Conservation (phyloP, 2,329 filamentous ascomycete species). For the Hortaea werneckii region DNA sequence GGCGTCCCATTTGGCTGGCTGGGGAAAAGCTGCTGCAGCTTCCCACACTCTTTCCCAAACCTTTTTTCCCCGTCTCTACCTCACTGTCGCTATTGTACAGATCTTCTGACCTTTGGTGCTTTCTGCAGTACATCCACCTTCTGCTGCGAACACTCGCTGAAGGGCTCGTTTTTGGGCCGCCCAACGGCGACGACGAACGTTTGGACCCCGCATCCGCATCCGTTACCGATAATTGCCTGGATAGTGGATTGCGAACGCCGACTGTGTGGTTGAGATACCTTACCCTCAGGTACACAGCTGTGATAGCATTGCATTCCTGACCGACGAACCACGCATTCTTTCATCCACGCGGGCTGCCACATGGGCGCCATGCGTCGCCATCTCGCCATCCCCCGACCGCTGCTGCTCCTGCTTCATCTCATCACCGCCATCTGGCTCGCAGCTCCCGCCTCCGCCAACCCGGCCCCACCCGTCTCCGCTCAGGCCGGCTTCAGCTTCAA, state of each 20-base stretch:
- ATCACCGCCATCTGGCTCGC: conserved; percentile 20
- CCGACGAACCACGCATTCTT: conserved; percentile 6
- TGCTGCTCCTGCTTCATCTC: conserved; percentile 15
- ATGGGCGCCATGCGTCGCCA: conserved; percentile 16
- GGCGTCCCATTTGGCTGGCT: too few species aligned
- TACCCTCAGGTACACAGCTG: too few species aligned
- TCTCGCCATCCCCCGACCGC: conserved; percentile 10
- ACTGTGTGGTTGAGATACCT: too few species aligned
- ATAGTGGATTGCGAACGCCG: background rate
- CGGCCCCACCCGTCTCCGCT: conserved; percentile 14
- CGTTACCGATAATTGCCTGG: background rate
- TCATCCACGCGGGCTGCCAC: conserved; percentile 12
- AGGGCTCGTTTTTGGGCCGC: background rate
- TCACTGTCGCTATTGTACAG: background rate
- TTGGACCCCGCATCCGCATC: background rate
- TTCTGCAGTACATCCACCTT: background rate
- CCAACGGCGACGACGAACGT: background rate
- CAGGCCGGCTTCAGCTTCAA: conserved; percentile 24
- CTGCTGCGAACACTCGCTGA: too few species aligned
- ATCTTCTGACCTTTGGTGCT: background rate
- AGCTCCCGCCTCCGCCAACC: conserved; percentile 16
- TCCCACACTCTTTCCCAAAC: background rate
- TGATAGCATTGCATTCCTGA: conserved; percentile 4
- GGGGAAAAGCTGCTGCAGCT: too few species aligned
- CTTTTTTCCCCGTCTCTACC: background rate